phyloP scores from a whole-genome alignment of 345 rosid species.

The Dipteronia dyeriana region DNA sequence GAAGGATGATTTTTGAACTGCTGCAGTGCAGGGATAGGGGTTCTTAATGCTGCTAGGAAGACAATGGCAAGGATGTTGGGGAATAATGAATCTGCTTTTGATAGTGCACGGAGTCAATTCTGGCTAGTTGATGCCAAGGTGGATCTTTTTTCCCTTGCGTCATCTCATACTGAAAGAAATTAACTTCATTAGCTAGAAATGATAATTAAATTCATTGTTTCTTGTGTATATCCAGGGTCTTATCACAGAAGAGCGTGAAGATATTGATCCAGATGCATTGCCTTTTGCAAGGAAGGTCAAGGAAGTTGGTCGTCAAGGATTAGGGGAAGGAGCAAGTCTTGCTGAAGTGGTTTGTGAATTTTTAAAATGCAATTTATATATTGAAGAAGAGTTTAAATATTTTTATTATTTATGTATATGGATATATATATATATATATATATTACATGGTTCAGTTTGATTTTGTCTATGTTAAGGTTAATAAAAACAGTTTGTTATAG shows the following conservation, averaged over 20 bases:
- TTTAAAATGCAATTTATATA: slow-evolving; percentile 4
- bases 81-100: slow-evolving; percentile 79
- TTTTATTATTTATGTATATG: neutral
- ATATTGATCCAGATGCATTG: slow-evolving; percentile 74
- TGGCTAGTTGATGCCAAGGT: slow-evolving; percentile 99
- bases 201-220: slow-evolving; percentile 28
- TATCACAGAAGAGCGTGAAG: slow-evolving; percentile 78
- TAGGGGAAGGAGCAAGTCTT: slow-evolving; percentile 84
- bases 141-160: slow-evolving; percentile 7
- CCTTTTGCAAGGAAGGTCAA: slow-evolving; percentile 83
- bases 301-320: slow-evolving; percentile 85
- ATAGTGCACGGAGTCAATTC: slow-evolving; percentile 88
- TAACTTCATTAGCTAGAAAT: slow-evolving; percentile 2
- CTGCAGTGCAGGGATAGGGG: slow-evolving; percentile 97
- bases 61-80: slow-evolving; percentile 99
- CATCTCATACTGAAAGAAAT: slow-evolving; percentile 17
- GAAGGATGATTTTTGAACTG: slow-evolving; percentile 23
- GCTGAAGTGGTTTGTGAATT: slow-evolving; percentile 77
- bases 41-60: slow-evolving; percentile 93
- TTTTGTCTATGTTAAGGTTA: too few species aligned
- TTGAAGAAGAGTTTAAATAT: neutral
- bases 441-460: too few species aligned
- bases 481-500: too few species aligned
- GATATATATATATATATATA: too few species aligned
- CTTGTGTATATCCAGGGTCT: slow-evolving; percentile 60